phyloP scores from a whole-genome alignment of 306 rosid genomes.

The Canavalia gladiata region DNA sequence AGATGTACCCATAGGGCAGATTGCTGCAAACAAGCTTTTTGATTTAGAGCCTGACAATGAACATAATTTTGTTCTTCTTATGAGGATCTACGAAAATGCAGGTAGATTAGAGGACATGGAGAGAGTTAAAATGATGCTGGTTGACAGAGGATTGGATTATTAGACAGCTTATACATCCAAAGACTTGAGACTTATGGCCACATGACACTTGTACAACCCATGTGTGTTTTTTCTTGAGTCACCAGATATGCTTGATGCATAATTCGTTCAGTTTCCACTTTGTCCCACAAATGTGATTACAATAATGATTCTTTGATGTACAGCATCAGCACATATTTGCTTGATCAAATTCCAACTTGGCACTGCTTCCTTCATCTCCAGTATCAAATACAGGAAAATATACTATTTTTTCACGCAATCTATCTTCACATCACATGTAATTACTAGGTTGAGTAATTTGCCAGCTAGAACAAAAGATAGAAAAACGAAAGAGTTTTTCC shows the following conservation, averaged over 20 bases:
- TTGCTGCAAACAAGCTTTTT: conserved; percentile 81
- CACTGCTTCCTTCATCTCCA: conserved; percentile 38
- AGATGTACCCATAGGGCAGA: conserved; percentile 70
- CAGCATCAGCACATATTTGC: conserved; percentile 25
- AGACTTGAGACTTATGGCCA: neutral
- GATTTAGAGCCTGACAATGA: conserved; percentile 91
- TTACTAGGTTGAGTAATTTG: conserved; percentile 22
- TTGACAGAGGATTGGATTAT: conserved; percentile 72
- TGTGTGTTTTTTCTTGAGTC: conserved; percentile 9
- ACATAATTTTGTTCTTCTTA: conserved; percentile 80
- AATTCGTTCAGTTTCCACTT: conserved; percentile 16
- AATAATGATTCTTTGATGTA: conserved; percentile 15
- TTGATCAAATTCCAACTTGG: conserved; percentile 30
- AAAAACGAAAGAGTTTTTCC: neutral
- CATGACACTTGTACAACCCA: neutral
- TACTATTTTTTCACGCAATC: neutral
- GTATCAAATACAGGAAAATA: conserved; percentile 10
- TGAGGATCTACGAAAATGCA: conserved; percentile 71
- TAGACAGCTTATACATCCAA: conserved; percentile 41
- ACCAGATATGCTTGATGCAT: neutral
- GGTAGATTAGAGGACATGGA: conserved; percentile 71
- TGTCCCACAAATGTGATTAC: conserved; percentile 17
- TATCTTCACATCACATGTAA: neutral
- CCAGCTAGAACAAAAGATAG: conserved; percentile 12
- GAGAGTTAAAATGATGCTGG: conserved; percentile 74